phyloP scores from a whole-genome alignment of 352 stramenopile species.

The Aphanomyces euteiches region DNA sequence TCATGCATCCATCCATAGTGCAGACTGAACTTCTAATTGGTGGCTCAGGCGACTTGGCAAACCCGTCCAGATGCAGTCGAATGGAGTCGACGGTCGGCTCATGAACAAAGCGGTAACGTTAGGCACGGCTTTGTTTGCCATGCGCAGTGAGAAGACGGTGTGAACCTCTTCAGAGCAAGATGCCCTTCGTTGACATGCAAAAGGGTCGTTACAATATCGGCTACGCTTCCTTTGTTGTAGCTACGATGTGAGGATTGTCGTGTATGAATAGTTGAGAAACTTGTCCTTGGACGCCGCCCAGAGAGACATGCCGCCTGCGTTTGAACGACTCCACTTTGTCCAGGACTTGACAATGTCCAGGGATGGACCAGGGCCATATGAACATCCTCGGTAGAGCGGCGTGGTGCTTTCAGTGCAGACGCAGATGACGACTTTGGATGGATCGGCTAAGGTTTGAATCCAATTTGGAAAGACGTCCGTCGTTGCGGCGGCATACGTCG shows the following conservation, averaged over 20 bases:
- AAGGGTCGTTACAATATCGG: too few relatives aligned
- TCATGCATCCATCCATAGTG: too few relatives aligned
- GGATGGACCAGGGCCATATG: slow-evolving; percentile 63
- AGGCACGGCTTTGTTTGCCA: too few relatives aligned
- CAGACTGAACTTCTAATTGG: too few relatives aligned
- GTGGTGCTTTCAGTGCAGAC: slow-evolving; percentile 43
- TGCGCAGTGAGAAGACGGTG: not conserved
- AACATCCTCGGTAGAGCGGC: slow-evolving; percentile 36
- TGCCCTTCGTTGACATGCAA: too few relatives aligned
- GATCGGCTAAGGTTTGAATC: slow-evolving; percentile 42
- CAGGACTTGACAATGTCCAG: slow-evolving; percentile 49
- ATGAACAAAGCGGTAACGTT: too few relatives aligned
- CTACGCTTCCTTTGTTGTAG: not conserved
- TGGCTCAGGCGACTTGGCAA: too few relatives aligned
- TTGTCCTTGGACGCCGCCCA: slow-evolving; percentile 58
- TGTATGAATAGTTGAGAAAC: slow-evolving; percentile 18
- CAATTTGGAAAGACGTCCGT: slow-evolving; percentile 58
- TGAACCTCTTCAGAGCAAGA: too few relatives aligned
- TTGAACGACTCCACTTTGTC: slow-evolving; percentile 40
- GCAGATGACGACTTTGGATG: slow-evolving; percentile 49
- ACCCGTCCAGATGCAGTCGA: too few relatives aligned
- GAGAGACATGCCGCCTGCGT: slow-evolving; percentile 69
- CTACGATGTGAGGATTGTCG: not conserved
- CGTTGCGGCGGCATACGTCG: slow-evolving; percentile 50
- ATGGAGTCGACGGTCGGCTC: too few relatives aligned